Base-by-base conservation (phyloP, 352 stramenopile genomes). In the Pythium sukuiense region DNA sequence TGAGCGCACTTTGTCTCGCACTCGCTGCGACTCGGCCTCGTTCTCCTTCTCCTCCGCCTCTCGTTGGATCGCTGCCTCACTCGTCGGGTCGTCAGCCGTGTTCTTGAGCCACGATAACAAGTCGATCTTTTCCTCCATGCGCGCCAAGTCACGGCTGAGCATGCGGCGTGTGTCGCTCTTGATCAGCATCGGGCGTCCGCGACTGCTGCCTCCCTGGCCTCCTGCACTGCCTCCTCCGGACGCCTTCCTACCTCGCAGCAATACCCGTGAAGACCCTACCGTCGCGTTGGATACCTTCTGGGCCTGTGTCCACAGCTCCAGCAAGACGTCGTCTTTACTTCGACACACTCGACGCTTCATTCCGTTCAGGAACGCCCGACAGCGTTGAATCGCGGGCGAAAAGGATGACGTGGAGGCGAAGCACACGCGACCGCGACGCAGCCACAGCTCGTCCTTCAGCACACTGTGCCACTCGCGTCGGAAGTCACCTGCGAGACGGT, bases 321-420 rank as follows among this genome's bases (percentile, higher is more conserved):
- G n/a, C 24, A 75, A 12, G 13, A 63, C 59, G n/a, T 77, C 65
- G 27, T 70, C 52, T 37, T 70, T 67, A 9, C 45, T 63, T 16
- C 65, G 69, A 39, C 61, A 72, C 4, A 80, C 58, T 39, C 72
- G 70, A 11, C 74, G 70, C 14, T 83, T 85, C 57, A 90, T 81
- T 12, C 81, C 83, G n/a, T 89, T 83, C 0, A 92, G 61, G 58
- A 83, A 86, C 1, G 78, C 81, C 18, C 78, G 70, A 46, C 79
- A 89, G 6, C 80, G 69, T 27, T 70, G 58, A 4, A 90, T 73
- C 1, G 63, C 56, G 18, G 79, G 61, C 16, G 74, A 70, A 49
- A 90, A 90, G 0, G 18, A 49, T 0, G 83, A 92, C 3, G 66
- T 67, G 1, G 74, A 70, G 13, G 74, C 59, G 18, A 90, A 89